phyloP scores from a whole-genome alignment of 2,329 filamentous ascomycete genomes.

The Fusarium sp. region DNA sequence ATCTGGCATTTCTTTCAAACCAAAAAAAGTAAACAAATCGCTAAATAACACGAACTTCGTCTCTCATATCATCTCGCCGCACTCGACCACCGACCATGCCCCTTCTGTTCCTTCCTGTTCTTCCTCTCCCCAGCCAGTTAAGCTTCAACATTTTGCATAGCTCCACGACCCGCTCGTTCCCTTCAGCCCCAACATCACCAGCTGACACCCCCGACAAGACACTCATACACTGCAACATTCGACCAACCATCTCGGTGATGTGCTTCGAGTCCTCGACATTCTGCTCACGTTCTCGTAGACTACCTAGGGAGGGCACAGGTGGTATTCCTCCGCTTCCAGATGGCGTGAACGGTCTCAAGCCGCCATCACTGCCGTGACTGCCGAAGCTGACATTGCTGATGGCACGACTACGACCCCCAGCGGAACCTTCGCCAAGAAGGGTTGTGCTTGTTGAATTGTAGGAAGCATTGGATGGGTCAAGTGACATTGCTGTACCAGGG shows the following conservation, averaged over 20 bases:
- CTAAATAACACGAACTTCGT: slow-evolving; percentile 55
- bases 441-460: slow-evolving; percentile 85
- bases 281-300: slow-evolving; percentile 67
- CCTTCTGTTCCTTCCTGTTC: slow-evolving; percentile 88
- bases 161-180: slow-evolving; percentile 82
- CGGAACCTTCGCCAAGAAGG: slow-evolving; percentile 73
- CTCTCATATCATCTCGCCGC: slow-evolving; percentile 57
- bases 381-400: slow-evolving; percentile 85
- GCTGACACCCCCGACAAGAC: slow-evolving; percentile 74
- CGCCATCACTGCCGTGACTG: slow-evolving; percentile 61
- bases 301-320: slow-evolving; percentile 49
- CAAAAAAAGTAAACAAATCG: neutral
- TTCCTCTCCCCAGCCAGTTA: slow-evolving; percentile 92
- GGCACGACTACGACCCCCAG: slow-evolving; percentile 76
- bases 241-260: slow-evolving; percentile 91
- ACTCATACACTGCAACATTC: slow-evolving; percentile 96
- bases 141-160: slow-evolving; percentile 90
- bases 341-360: slow-evolving; percentile 64
- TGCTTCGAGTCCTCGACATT: slow-evolving; percentile 77
- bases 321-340: slow-evolving; percentile 44
- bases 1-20: neutral
- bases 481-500: slow-evolving; percentile 78
- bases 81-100: slow-evolving; percentile 83
- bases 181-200: slow-evolving; percentile 72
- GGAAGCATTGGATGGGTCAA: slow-evolving; percentile 79